These are phyloP conservation scores for Aciculoconidium aculeatum DNA, from an alignment of 805 yeast genomes.

Conservation along the genomic window DNA sequence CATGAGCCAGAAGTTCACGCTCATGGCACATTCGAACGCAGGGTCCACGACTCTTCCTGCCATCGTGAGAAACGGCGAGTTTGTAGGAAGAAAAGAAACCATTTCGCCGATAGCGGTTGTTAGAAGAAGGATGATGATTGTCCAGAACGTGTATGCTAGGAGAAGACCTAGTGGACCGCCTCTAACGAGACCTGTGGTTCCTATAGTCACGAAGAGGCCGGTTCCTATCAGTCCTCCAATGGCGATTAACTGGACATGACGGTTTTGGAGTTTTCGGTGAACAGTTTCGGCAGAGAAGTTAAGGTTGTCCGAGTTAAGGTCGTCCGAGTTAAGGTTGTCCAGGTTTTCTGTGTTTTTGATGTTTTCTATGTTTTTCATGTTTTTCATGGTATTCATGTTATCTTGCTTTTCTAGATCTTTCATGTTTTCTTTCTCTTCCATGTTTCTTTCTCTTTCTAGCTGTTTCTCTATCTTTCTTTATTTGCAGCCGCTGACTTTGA, in stretches of 20 bases:
- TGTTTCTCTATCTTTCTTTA: no score
- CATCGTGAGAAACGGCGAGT: conserved; percentile 32
- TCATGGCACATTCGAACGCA: conserved; percentile 22
- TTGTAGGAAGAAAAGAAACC: conserved; percentile 32
- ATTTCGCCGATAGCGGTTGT: conserved; percentile 34
- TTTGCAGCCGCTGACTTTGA: no score
- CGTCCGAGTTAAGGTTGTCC: no score
- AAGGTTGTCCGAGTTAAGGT: no score
- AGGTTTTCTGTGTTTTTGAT: no score
- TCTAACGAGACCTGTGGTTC: conserved; percentile 20
- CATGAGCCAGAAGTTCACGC: conserved; percentile 35
- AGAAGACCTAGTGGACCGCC: conserved; percentile 34
- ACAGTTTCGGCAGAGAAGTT: conserved; percentile 9
- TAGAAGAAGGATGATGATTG: conserved; percentile 23
- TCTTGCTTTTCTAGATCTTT: no score
- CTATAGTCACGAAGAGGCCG: conserved; percentile 33
- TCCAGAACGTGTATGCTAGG: conserved; percentile 28
- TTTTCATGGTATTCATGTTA: no score
- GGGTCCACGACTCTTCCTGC: conserved; percentile 35
- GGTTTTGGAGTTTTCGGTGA: conserved; percentile 46
- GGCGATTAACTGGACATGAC: conserved; percentile 76
- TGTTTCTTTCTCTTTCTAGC: no score
- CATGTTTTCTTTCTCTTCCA: no score
- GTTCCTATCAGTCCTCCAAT: conserved; percentile 53
- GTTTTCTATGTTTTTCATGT: no score